Base-by-base conservation (phyloP, 768 basidiomycete species). In the Suillus bovinus region DNA sequence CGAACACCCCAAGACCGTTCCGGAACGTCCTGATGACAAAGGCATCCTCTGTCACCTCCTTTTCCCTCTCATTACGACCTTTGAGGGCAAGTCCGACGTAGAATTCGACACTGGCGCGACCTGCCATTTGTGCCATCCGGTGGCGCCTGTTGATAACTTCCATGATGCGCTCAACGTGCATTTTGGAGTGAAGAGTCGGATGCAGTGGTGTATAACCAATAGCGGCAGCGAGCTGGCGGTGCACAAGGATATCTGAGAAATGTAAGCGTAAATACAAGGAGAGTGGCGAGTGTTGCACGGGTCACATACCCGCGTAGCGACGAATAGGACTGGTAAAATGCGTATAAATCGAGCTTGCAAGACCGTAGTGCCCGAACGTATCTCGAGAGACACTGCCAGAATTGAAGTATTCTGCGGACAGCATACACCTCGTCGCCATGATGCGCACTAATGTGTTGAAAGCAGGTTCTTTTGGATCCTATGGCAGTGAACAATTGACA, bases 401-500 rank as follows among this genome's bases (percentile, higher is more conserved):
- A 10, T 34, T 34, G 9, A 34, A 34, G n/a, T 99, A 99, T 73
- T 99, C 97, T 22, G 97, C 97, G 0, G 96, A 89, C 29, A 98
- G 82, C 97, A 99, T 99, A 74, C 97, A 98, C 34, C 97, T 82
- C 4, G 96, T 99, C 3, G 97, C 96, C 96, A 99, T 98, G 74
- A 99, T 99, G 46, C 97, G 88, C 41, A 99, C 96, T 20, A 99
- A 84, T 0, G 95, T 99, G 69, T 99, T 99, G 82, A 99, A 99
- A 0, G 93, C 88, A 0, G 95, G 92, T 68, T 94, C 87, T 20
- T 77, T 74, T 0, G 89, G 82, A 70, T 97, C 94, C 94, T 96
- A 62, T 1, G 50, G 42, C 22, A 33, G 38, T 16, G 56, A 27
- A 71, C 52, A 52, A 59, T 44, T 34, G 16, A 46, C 44, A 20